These are phyloP conservation scores for Cenchrus americanus DNA, from an alignment of 176 grass and related monocot genomes.

Conservation along the genomic window DNA sequence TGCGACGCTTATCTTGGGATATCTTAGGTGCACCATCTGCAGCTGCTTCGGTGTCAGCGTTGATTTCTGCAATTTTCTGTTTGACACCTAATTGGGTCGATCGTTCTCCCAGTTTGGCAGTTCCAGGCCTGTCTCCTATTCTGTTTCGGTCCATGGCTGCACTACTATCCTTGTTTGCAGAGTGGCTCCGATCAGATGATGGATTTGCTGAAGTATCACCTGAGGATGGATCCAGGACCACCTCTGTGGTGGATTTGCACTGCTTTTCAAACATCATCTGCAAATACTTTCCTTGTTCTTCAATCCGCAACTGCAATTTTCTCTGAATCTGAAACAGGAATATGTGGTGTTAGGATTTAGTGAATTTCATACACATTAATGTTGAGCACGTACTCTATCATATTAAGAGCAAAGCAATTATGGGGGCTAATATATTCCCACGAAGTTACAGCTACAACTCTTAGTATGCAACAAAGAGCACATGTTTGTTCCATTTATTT, in stretches of 20 bases:
- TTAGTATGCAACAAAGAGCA: not conserved
- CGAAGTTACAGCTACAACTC: conserved; percentile 6
- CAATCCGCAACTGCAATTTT: conserved; percentile 81
- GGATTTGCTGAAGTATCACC: conserved; percentile 27
- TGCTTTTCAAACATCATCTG: conserved; percentile 94
- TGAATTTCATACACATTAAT: conserved; percentile 26
- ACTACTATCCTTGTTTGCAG: conserved; percentile 20
- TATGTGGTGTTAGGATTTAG: conserved; percentile 36
- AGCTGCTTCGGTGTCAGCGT: conserved; percentile 10
- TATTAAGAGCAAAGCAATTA: conserved; percentile 29
- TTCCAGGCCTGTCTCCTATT: conserved; percentile 22
- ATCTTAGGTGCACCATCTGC: conserved; percentile 1
- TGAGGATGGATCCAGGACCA: conserved; percentile 41
- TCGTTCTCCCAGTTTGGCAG: conserved; percentile 9
- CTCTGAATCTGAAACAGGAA: conserved; percentile 72
- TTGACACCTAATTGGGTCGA: conserved; percentile 29
- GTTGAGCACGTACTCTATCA: not conserved
- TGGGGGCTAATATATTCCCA: not conserved
- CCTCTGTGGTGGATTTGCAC: conserved; percentile 50
- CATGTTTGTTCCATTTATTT: conserved; percentile 5
- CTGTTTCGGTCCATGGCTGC: not conserved
- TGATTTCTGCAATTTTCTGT: conserved; percentile 44
- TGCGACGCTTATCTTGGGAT: conserved; percentile 42
- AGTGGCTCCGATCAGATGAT: conserved; percentile 22
- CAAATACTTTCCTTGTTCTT: conserved; percentile 86